phyloP scores from a whole-genome alignment of 768 basidiomycete genomes.

The Auricularia auricula-judae region DNA sequence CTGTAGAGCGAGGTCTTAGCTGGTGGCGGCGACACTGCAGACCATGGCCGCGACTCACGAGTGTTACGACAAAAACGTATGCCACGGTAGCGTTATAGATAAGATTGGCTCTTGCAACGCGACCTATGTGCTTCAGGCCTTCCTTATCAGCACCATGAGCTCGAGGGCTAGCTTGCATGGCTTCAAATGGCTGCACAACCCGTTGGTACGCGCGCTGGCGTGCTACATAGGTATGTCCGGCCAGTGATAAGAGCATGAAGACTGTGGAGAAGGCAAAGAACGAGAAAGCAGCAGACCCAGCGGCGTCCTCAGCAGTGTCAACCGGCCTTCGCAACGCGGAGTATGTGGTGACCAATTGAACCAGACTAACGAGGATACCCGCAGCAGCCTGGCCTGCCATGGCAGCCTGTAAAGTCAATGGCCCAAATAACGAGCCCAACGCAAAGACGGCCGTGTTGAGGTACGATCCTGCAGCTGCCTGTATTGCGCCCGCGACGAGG shows the following conservation, averaged over 20 bases:
- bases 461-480: slow-evolving; percentile 58
- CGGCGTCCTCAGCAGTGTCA: slow-evolving; percentile 21
- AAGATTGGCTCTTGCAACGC: slow-evolving; percentile 53
- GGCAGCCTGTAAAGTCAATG: slow-evolving; percentile 56
- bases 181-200: slow-evolving; percentile 39
- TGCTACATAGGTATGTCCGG: slow-evolving; percentile 46
- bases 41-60: slow-evolving; percentile 37
- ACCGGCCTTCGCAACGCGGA: slow-evolving; percentile 35
- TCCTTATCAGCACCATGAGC: slow-evolving; percentile 26
- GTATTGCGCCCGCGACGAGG: slow-evolving; percentile 44
- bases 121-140: slow-evolving; percentile 28
- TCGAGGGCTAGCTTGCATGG: slow-evolving; percentile 15
- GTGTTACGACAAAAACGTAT: slow-evolving; percentile 67
- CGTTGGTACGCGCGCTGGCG: slow-evolving; percentile 48
- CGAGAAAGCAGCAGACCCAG: slow-evolving; percentile 50
- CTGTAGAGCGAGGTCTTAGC: slow-evolving; percentile 27
- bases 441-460: slow-evolving; percentile 70
- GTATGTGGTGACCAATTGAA: slow-evolving; percentile 58
- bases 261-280: slow-evolving; percentile 64
- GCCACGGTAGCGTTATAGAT: slow-evolving; percentile 62
- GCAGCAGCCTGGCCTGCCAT: slow-evolving; percentile 82
- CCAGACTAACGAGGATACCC: slow-evolving; percentile 67
- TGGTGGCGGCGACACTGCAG: background rate
- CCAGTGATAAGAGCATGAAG: slow-evolving; percentile 47
- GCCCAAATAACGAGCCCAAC: slow-evolving; percentile 73